Evolutionary conservation across 2,329 filamentous ascomycete species (phyloP).

Genomic region (Ilyonectria robusta): DNA sequence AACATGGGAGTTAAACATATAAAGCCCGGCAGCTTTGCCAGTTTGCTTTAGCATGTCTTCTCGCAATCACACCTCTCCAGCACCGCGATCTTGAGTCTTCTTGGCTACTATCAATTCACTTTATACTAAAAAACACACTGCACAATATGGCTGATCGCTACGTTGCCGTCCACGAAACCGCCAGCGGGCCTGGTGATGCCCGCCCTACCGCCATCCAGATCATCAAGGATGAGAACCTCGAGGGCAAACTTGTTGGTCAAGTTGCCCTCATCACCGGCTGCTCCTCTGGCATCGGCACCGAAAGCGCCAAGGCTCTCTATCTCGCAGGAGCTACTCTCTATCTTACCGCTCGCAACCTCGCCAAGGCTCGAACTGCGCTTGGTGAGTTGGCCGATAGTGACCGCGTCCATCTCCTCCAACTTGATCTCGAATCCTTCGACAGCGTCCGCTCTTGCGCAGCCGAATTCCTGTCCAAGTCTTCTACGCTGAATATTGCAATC

Average conservation of each 20-base stretch:
- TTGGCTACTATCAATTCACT: too few relatives aligned
- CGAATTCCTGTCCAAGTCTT: conserved; percentile 9
- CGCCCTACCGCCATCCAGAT: conserved; percentile 35
- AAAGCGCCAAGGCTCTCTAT: conserved; percentile 4
- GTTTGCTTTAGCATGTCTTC: too few relatives aligned
- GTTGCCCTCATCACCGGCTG: conserved; percentile 8
- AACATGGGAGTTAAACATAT: too few relatives aligned
- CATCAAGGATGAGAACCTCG: conserved; percentile 29
- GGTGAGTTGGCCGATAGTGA: conserved; percentile 22
- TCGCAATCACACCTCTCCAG: too few relatives aligned
- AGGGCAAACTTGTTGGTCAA: conserved; percentile 2
- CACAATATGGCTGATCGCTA: background rate
- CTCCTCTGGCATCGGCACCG: conserved; percentile 3
- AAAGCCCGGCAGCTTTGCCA: too few relatives aligned
- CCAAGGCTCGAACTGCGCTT: background rate
- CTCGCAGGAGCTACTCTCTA: conserved; percentile 5
- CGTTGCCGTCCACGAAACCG: conserved; percentile 15
- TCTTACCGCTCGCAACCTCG: background rate
- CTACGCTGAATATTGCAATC: conserved; percentile 34
- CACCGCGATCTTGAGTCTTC: too few relatives aligned
- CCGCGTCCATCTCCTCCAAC: conserved; percentile 33
- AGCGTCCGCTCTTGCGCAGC: conserved; percentile 43
- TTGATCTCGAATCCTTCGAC: conserved; percentile 44
- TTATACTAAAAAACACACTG: too few relatives aligned
- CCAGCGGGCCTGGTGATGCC: conserved; percentile 27